These are phyloP conservation scores for Saccharomycopsis oosterbeekiorum DNA, from an alignment of 805 yeast species.

Conservation along the genomic window DNA sequence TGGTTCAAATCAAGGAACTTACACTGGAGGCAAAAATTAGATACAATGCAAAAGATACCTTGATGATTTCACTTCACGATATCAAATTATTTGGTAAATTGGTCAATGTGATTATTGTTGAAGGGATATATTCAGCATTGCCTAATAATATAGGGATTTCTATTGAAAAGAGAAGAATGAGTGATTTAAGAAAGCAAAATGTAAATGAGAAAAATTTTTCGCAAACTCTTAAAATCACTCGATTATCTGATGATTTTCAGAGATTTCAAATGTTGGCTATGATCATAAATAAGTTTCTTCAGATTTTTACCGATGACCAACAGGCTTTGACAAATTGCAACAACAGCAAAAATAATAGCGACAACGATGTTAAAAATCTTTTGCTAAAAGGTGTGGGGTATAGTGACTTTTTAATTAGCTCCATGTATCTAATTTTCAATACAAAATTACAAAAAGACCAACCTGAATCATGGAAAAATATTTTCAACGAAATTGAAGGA, in stretches of 20 bases:
- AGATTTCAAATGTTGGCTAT: slow-evolving; percentile 11
- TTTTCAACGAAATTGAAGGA: slow-evolving; percentile 28
- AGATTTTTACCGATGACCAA: slow-evolving; percentile 19
- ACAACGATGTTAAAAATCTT: slow-evolving; percentile 43
- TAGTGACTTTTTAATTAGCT: slow-evolving; percentile 45
- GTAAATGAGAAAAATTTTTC: slow-evolving; percentile 14
- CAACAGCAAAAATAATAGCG: slow-evolving; percentile 12
- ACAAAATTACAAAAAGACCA: slow-evolving; percentile 21
- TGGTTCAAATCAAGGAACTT: slow-evolving; percentile 32
- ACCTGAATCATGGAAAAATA: neutral
- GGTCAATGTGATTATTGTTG: slow-evolving; percentile 52
- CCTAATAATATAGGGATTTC: slow-evolving; percentile 54
- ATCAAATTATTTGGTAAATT: slow-evolving; percentile 63
- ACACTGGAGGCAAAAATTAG: slow-evolving; percentile 24
- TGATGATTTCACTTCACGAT: slow-evolving; percentile 75
- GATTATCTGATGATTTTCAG: neutral
- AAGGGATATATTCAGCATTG: slow-evolving; percentile 61
- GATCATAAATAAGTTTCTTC: slow-evolving; percentile 21
- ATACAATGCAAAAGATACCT: slow-evolving; percentile 27
- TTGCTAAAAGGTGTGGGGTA: slow-evolving; percentile 57
- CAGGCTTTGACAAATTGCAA: no score
- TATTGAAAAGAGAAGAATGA: slow-evolving; percentile 46
- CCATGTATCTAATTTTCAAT: slow-evolving; percentile 34
- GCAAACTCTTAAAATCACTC: neutral
- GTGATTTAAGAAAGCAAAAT: slow-evolving; percentile 31